Percentiles rank a stretch among this genome's conserved stretches.
These are phyloP conservation scores for Hyaloscypha hepaticicola DNA, from an alignment of 495 filamentous ascomycete species.

Conservation along the genomic window DNA sequence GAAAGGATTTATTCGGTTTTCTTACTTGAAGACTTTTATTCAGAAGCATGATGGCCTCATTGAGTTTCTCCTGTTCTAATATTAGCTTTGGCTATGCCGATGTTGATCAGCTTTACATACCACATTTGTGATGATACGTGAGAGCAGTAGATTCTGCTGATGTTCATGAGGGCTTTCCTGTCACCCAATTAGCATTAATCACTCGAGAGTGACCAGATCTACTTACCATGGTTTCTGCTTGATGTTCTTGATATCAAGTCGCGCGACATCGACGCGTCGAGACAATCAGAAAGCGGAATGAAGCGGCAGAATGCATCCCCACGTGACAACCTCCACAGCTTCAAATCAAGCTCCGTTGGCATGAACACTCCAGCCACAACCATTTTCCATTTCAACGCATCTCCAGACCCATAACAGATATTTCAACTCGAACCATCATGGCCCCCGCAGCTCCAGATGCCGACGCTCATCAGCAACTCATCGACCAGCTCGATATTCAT, in stretches of 20 bases:
- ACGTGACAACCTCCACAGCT: slow-evolving; percentile 13
- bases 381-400: slow-evolving; percentile 3
- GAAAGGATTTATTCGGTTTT: neutral
- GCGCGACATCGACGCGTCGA: slow-evolving; percentile 25
- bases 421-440: slow-evolving; percentile 12
- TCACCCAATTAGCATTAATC: neutral
- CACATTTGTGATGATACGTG: slow-evolving; percentile 95
- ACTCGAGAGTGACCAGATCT: neutral
- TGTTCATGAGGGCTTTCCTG: slow-evolving; percentile 98
- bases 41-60: slow-evolving; percentile 87
- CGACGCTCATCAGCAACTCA: slow-evolving; percentile 51
- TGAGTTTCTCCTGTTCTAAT: slow-evolving; percentile 82
- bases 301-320: slow-evolving; percentile 9
- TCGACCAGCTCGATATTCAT: slow-evolving; percentile 87
- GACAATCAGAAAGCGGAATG: neutral
- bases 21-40: slow-evolving; percentile 86
- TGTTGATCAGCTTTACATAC: slow-evolving; percentile 50
- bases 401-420: slow-evolving; percentile 3
- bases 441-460: slow-evolving; percentile 27
- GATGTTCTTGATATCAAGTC: slow-evolving; percentile 4
- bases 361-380: neutral
- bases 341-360: slow-evolving; percentile 6
- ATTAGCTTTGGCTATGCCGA: slow-evolving; percentile 19
- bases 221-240: slow-evolving; percentile 23
- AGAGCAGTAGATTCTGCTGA: slow-evolving; percentile 89